These are phyloP conservation scores for Acmispon strigosus DNA, from an alignment of 306 rosid species.

Conservation along the genomic window DNA sequence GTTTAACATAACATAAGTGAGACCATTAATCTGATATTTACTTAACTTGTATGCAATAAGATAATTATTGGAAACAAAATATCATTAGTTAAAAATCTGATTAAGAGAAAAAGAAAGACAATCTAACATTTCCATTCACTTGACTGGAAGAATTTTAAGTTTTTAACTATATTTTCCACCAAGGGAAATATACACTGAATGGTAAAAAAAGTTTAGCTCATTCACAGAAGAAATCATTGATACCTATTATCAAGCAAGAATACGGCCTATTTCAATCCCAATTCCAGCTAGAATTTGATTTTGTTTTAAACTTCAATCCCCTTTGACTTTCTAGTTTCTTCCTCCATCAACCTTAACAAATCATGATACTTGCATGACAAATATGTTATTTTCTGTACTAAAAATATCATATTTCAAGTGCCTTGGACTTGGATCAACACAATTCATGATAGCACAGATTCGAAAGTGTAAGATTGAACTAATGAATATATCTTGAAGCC, in stretches of 20 bases:
- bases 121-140: neutral
- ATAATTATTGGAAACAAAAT: neutral
- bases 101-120: neutral
- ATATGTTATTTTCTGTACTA: neutral
- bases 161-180: neutral
- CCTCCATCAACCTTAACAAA: too few species aligned
- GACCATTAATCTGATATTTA: neutral
- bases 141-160: neutral
- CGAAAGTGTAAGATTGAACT: neutral
- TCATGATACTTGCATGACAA: neutral
- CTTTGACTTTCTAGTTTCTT: neutral
- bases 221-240: neutral
- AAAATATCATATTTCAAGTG: neutral
- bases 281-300: too few species aligned
- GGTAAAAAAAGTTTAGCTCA: neutral
- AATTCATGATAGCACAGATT: neutral
- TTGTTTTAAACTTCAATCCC: neutral
- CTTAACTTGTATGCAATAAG: neutral
- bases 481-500: neutral
- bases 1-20: neutral
- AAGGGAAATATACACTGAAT: neutral
- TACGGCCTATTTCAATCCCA: too few species aligned
- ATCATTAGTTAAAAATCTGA: neutral
- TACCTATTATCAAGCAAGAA: neutral
- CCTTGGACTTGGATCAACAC: neutral